phyloP scores from a whole-genome alignment of 257 asterid species.

The Gentiana macrophylla region DNA sequence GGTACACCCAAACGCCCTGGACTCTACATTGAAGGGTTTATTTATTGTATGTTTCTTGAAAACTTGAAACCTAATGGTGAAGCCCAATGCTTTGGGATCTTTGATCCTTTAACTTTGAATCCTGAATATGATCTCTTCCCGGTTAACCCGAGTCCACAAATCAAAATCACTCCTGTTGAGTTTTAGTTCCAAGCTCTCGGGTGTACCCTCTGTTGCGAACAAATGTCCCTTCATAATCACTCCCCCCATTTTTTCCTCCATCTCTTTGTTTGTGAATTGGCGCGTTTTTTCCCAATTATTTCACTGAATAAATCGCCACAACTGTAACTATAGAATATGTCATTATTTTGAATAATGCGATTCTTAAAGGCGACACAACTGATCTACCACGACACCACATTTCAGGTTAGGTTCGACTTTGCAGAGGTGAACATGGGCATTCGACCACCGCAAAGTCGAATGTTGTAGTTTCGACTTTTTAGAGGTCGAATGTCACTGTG shows the following conservation, averaged over 20 bases:
- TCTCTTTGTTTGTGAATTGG: slow-evolving; percentile 13
- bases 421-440: no score
- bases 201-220: slow-evolving; percentile 51
- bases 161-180: background rate
- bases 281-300: slow-evolving; percentile 12
- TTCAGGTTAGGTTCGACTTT: no score
- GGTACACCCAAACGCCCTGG: slow-evolving; percentile 23
- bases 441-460: no score
- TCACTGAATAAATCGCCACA: no score
- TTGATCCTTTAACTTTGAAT: background rate
- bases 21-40: slow-evolving; percentile 3
- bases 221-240: slow-evolving; percentile 43
- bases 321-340: no score
- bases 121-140: slow-evolving; percentile 4
- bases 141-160: no score
- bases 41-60: slow-evolving; percentile 24
- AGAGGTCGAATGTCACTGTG: no score
- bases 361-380: no score
- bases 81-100: slow-evolving; percentile 19
- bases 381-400: no score
- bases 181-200: slow-evolving; percentile 35
- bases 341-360: no score
- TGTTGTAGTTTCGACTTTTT: no score
- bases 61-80: slow-evolving; percentile 8
- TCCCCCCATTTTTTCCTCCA: slow-evolving; percentile 61